Percentiles rank a stretch among this genome's conserved stretches.
These are phyloP conservation scores for Lentinula lateritia DNA, from an alignment of 768 basidiomycete species.

Conservation along the genomic window DNA sequence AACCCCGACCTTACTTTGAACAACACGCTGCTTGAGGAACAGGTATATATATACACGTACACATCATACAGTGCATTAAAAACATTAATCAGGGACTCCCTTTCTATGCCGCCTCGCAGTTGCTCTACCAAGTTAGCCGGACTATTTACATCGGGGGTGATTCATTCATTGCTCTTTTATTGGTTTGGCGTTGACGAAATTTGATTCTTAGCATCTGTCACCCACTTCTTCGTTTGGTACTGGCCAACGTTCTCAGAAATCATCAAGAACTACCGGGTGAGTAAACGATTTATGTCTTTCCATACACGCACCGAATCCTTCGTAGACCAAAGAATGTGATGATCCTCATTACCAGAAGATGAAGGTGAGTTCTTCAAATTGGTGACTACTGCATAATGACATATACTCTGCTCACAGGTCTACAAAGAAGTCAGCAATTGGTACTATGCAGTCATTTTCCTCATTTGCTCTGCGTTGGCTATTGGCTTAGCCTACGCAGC, in stretches of 20 bases:
- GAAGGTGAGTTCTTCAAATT: constrained; percentile 18
- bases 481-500: constrained; percentile 29
- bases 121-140: constrained; percentile 30
- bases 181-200: background rate
- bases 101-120: constrained; percentile 38
- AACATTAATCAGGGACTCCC: constrained; percentile 24
- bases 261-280: constrained; percentile 23
- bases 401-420: constrained; percentile 11
- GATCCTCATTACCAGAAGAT: constrained; percentile 33
- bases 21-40: constrained; percentile 32
- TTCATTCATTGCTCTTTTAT: background rate
- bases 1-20: constrained; percentile 43
- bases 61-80: too few relatives aligned
- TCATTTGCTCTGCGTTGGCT: constrained; percentile 24
- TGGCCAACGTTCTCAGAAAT: constrained; percentile 30
- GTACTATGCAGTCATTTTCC: constrained; percentile 28
- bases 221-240: constrained; percentile 46
- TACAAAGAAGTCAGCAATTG: constrained; percentile 31
- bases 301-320: constrained; percentile 8
- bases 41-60: constrained; percentile 12
- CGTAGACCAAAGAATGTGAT: constrained; percentile 28
- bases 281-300: background rate
- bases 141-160: constrained; percentile 33
- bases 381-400: background rate
- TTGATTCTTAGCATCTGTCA: constrained; percentile 29